These are phyloP conservation scores for Mortierella sp. DNA, from an alignment of 371 early-diverging fungal species.

Conservation along the genomic window DNA sequence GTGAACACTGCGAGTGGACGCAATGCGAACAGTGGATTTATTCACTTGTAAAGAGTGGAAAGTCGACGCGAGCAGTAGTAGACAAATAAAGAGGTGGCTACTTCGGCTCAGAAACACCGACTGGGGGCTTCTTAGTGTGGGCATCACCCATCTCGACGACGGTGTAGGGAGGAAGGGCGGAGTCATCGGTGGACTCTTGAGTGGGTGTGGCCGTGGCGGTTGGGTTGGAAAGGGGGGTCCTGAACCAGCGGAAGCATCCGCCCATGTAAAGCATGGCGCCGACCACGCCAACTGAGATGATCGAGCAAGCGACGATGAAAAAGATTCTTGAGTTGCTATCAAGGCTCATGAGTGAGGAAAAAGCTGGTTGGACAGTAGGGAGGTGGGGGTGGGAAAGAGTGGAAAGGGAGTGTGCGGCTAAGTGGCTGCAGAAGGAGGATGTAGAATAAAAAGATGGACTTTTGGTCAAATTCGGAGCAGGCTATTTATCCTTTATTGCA, in stretches of 20 bases:
- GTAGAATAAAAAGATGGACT: not conserved
- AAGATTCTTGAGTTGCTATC: not conserved
- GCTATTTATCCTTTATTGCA: not conserved
- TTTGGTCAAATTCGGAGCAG: not conserved
- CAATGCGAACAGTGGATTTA: no score
- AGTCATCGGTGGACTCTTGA: not conserved
- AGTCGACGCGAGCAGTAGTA: not conserved
- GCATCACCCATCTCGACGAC: not conserved
- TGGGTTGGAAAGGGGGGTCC: not conserved
- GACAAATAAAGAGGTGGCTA: not conserved
- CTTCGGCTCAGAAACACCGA: not conserved
- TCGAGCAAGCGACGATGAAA: not conserved
- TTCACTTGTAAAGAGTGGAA: no score
- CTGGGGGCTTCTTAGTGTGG: not conserved
- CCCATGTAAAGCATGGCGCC: not conserved
- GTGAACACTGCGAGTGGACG: no score
- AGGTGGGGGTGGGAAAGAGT: not conserved
- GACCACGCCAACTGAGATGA: not conserved
- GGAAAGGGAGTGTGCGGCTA: not conserved
- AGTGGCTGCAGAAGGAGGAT: not conserved
- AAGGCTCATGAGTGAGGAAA: not conserved
- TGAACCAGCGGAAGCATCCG: not conserved
- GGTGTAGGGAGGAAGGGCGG: not conserved
- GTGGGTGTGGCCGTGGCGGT: not conserved
- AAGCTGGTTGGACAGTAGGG: not conserved